A percentile compares a stretch with the other conserved stretches of the same genome.
These are phyloP conservation scores for Pochonia chlamydosporia DNA, from an alignment of 2,329 filamentous ascomycete species.

Conservation along the genomic window DNA sequence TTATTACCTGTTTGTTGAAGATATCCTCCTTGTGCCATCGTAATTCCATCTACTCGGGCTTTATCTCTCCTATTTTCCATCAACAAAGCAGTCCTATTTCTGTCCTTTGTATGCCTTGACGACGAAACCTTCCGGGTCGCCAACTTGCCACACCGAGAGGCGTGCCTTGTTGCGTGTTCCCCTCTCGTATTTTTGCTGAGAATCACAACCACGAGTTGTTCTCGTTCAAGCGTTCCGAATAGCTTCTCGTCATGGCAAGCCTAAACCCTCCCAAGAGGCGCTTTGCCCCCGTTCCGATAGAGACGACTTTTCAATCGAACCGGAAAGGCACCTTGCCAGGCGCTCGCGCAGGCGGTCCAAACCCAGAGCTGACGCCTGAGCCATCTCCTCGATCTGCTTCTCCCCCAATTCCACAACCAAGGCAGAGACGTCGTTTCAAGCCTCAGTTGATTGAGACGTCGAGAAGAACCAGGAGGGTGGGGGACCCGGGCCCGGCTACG, in stretches of 20 bases:
- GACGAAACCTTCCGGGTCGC: background rate
- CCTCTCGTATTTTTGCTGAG: background rate
- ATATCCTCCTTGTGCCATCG: background rate
- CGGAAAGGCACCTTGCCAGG: conserved; percentile 25
- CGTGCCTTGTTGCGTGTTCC: conserved; percentile 4
- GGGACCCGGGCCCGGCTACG: conserved; percentile 57
- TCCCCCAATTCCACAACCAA: conserved; percentile 33
- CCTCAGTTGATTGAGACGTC: conserved; percentile 80
- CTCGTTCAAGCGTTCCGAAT: background rate
- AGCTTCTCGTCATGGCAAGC: conserved; percentile 27
- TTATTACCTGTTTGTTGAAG: background rate
- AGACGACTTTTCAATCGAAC: conserved; percentile 61
- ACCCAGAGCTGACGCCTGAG: conserved; percentile 52
- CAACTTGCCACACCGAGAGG: conserved; percentile 1
- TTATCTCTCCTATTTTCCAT: background rate
- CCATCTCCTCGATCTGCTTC: conserved; percentile 46
- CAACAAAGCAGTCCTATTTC: background rate
- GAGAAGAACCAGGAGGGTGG: conserved; percentile 61
- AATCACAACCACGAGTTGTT: background rate
- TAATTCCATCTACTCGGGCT: background rate
- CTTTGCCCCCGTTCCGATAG: conserved; percentile 65
- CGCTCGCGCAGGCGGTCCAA: conserved; percentile 33
- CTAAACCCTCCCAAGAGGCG: conserved; percentile 44
- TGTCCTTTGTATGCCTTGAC: conserved; percentile 1
- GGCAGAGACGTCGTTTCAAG: conserved; percentile 52